Base-by-base conservation (phyloP, 1,139 yeast genomes). In the Kodamaea derodonti region DNA sequence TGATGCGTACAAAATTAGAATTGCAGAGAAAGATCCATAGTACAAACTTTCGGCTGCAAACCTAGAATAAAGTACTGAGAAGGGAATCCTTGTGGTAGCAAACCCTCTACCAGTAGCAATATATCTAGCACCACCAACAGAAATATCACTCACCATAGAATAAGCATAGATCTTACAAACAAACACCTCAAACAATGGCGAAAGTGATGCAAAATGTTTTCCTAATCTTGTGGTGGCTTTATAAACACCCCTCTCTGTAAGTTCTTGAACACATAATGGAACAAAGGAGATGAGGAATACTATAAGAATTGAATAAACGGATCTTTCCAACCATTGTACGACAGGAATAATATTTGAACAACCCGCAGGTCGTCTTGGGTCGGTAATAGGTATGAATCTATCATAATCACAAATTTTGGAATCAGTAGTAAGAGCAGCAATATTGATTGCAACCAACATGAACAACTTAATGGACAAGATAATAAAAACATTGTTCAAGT, bases 41-140 rank as follows among this genome's bases (percentile, higher is more conserved):
- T 72, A 68, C 23, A 72, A 54, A 40, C 77, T 68, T 29, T 68
- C 74, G 13, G 58, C 47, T 0, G 78, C 72, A 52, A 68, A 74
- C 32, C 77, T 51, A 2, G 76, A 54, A 48, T 71, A 74, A 7
- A 74, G 50, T 1, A 54, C 50, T 1, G 71, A 52, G 45, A 73
- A 71, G 7, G 74, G 62, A 6, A 65, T 61, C 42, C 80, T 53
- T 2, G 62, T 53, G 0, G 79, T 74, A 24, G 79, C 75, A 51
- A 74, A 71, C 1, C 78, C 78, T 49, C 80, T 55, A 11, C 78
- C 79, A 0, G 80, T 74, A 2, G 78, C 72, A 45, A 74, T 70
- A 47, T 74, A 74, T 37, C 62, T 62, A 7, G 80, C 80, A 11
- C 79, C 79, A 1, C 80, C 79, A 34, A 71, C 49, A 4, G 71